Evolutionary conservation across 129 eudicot species (phyloP).

Genomic region (Saposhnikovia divaricata): DNA sequence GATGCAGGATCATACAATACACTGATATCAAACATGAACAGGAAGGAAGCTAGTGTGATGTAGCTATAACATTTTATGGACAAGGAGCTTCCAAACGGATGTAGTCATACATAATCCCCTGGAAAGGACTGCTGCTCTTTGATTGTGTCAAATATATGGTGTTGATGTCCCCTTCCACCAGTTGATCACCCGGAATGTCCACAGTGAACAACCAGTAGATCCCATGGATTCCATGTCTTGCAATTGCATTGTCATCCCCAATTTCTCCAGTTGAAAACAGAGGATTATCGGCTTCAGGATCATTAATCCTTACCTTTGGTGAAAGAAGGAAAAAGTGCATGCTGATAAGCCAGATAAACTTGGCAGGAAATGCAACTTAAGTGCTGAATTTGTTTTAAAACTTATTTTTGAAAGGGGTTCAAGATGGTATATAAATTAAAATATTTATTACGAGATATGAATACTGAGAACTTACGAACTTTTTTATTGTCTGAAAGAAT

Average conservation of each 20-base stretch:
- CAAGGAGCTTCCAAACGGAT: slow-evolving; percentile 71
- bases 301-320: slow-evolving; percentile 61
- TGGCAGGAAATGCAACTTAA: not conserved
- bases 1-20: not conserved
- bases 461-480: not conserved
- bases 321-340: not conserved
- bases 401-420: not conserved
- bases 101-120: slow-evolving; percentile 79
- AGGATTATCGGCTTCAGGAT: slow-evolving; percentile 63
- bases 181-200: slow-evolving; percentile 39
- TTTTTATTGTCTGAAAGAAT: no score
- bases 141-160: slow-evolving; percentile 71
- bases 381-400: not conserved
- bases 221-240: slow-evolving; percentile 93
- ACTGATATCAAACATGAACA: no score
- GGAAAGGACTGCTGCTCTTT: slow-evolving; percentile 59
- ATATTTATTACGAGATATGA: no score
- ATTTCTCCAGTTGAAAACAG: slow-evolving; percentile 65
- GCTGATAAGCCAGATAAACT: not conserved
- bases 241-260: slow-evolving; percentile 82
- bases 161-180: slow-evolving; percentile 54
- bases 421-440: not conserved
- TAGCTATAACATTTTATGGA: not conserved
- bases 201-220: slow-evolving; percentile 71
- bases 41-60: not conserved